A percentile compares a stretch with the other conserved stretches of the same genome.
Evolutionary conservation across 352 stramenopile species (phyloP).

Genomic region (Globisporangium middletonii): DNA sequence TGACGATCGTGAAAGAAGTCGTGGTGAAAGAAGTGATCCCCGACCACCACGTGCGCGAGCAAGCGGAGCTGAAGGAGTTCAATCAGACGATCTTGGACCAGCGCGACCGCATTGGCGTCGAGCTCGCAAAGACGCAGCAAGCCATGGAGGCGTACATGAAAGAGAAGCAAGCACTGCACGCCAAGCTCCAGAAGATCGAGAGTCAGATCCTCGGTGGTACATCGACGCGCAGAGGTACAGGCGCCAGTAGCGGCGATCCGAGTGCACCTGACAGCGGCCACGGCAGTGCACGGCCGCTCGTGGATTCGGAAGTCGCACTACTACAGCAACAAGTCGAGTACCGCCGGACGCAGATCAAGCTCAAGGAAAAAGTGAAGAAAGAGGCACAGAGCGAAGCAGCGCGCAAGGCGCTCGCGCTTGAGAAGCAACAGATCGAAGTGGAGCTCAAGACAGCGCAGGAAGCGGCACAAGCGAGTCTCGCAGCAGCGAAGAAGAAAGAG

Average conservation of each 20-base stretch:
- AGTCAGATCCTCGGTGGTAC: conserved; percentile 65
- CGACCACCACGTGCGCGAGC: conserved; percentile 55
- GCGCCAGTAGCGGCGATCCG: background rate
- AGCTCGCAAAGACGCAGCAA: conserved; percentile 66
- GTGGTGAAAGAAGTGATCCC: conserved; percentile 79
- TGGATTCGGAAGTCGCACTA: conserved; percentile 65
- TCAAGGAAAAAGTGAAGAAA: conserved; percentile 69
- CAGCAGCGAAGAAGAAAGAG: conserved; percentile 55
- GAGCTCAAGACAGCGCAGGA: conserved; percentile 72
- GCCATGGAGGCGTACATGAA: conserved; percentile 49
- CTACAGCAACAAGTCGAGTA: conserved; percentile 83
- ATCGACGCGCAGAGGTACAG: conserved; percentile 15
- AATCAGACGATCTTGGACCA: conserved; percentile 66
- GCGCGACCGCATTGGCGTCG: conserved; percentile 62
- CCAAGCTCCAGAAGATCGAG: conserved; percentile 76
- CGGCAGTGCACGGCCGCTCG: conserved; percentile 5
- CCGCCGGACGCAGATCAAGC: conserved; percentile 67
- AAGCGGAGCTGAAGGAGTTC: conserved; percentile 52
- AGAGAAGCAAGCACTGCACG: conserved; percentile 18
- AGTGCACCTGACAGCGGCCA: background rate
- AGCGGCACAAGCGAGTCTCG: conserved; percentile 46
- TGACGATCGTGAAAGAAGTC: conserved; percentile 44
- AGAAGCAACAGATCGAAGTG: conserved; percentile 71
- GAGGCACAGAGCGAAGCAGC: conserved; percentile 59
- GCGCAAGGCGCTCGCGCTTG: conserved; percentile 42